Evolutionary conservation across 2,329 filamentous ascomycete genomes (phyloP).

Genomic region (Pseudocercospora musae): DNA sequence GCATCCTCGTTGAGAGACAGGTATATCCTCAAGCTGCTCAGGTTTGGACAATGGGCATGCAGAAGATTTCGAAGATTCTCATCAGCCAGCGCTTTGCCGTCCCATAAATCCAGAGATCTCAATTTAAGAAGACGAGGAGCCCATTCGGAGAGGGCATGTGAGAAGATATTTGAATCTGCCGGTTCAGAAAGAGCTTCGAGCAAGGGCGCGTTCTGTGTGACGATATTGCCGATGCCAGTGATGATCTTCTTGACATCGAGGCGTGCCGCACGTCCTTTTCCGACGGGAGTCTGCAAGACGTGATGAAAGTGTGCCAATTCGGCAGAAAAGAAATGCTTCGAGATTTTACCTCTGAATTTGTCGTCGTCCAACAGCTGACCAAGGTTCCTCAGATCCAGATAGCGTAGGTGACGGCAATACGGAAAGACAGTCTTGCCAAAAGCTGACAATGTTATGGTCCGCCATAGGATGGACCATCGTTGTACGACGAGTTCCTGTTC

Average conservation of each 20-base stretch:
- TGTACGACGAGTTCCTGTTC: constrained; percentile 49
- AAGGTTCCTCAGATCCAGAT: constrained; percentile 62
- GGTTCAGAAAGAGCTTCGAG: constrained; percentile 51
- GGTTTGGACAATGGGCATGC: constrained; percentile 56
- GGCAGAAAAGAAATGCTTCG: constrained; percentile 55
- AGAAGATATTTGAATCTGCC: constrained; percentile 47
- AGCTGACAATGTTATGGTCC: constrained; percentile 64
- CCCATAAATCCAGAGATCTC: constrained; percentile 57
- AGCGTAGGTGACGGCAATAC: constrained; percentile 66
- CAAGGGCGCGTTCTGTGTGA: constrained; percentile 40
- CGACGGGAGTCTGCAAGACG: constrained; percentile 25
- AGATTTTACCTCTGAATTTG: constrained; percentile 57
- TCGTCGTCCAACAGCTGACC: constrained; percentile 59
- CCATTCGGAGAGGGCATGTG: constrained; percentile 56
- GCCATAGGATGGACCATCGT: constrained; percentile 65
- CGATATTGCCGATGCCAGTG: constrained; percentile 47
- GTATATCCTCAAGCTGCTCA: constrained; percentile 60
- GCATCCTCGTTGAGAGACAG: constrained; percentile 45
- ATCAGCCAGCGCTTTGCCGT: constrained; percentile 58
- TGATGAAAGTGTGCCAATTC: constrained; percentile 46
- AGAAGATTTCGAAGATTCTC: constrained; percentile 55
- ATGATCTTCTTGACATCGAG: constrained; percentile 44
- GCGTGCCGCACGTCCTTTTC: constrained; percentile 30
- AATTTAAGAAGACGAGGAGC: constrained; percentile 57
- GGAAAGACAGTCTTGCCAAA: constrained; percentile 61